A percentile compares a stretch with the other conserved stretches of the same genome.
phyloP scores from a whole-genome alignment of 345 rosid species.

The Gossypium herbaceum region DNA sequence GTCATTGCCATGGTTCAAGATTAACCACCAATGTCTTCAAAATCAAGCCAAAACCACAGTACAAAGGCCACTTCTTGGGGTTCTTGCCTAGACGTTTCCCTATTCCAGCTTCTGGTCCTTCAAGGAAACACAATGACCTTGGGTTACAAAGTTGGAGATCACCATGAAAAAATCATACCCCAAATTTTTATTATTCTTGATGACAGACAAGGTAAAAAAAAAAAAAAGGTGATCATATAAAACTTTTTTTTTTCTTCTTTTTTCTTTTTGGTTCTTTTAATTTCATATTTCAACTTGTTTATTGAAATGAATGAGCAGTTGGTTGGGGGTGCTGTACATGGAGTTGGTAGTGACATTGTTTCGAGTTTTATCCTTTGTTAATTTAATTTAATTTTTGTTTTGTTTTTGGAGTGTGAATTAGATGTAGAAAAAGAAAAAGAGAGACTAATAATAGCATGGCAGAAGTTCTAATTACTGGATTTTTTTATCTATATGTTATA shows the following conservation, averaged over 20 bases:
- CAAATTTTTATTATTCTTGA: background rate
- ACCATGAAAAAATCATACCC: constrained; percentile 24
- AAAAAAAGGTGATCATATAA: constrained; percentile 22
- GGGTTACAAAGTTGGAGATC: constrained; percentile 66
- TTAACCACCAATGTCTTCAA: constrained; percentile 35
- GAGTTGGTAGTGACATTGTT: constrained; percentile 5
- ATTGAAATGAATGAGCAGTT: background rate
- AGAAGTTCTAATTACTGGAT: background rate
- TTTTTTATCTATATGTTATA: background rate
- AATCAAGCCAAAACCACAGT: constrained; percentile 30
- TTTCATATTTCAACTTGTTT: constrained; percentile 4
- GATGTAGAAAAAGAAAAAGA: background rate
- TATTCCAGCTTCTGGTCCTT: constrained; percentile 86
- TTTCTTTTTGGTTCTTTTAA: background rate
- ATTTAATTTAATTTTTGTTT: background rate
- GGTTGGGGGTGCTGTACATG: background rate
- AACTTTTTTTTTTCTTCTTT: background rate
- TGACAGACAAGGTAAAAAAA: background rate
- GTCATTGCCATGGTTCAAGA: constrained; percentile 48
- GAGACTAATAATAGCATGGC: background rate
- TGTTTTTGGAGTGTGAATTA: background rate
- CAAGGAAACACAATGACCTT: constrained; percentile 83
- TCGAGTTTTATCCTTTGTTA: background rate
- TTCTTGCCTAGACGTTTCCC: constrained; percentile 80
- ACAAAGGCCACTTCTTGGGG: constrained; percentile 59